These are phyloP conservation scores for Pythium grandisporangium DNA, from an alignment of 352 stramenopile genomes.

Conservation along the genomic window DNA sequence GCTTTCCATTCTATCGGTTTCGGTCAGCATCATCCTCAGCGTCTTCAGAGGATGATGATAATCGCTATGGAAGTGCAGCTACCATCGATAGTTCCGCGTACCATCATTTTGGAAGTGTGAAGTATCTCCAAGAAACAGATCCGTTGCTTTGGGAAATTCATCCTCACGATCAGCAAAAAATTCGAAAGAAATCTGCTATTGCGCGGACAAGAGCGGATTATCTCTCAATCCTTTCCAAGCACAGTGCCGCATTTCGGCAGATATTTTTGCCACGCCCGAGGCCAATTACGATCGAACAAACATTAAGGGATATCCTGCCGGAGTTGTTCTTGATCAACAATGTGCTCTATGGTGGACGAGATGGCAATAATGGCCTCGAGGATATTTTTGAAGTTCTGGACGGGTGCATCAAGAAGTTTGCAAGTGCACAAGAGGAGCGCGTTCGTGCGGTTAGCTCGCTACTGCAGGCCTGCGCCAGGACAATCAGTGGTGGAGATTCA, in stretches of 20 bases:
- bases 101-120: conserved; percentile 64
- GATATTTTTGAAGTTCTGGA: conserved; percentile 80
- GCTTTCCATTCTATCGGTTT: conserved; percentile 47
- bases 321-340: conserved; percentile 78
- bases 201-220: conserved; percentile 51
- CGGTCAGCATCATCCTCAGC: conserved; percentile 34
- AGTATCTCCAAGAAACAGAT: conserved; percentile 74
- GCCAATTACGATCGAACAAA: conserved; percentile 72
- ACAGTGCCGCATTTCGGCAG: conserved; percentile 46
- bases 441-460: conserved; percentile 59
- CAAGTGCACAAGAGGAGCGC: conserved; percentile 44
- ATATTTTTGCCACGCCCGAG: conserved; percentile 63
- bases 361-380: conserved; percentile 54
- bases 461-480: conserved; percentile 62
- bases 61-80: conserved; percentile 4
- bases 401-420: conserved; percentile 57
- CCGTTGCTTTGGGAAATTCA: conserved; percentile 79
- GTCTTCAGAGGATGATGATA: conserved; percentile 28
- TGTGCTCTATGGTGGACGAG: conserved; percentile 56
- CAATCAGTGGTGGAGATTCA: conserved; percentile 70
- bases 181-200: conserved; percentile 53
- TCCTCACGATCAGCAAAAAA: conserved; percentile 60
- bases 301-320: conserved; percentile 61
- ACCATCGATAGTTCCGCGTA: conserved; percentile 25
- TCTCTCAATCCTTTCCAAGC: conserved; percentile 54